A percentile compares a stretch with the other conserved stretches of the same genome.
phyloP scores from a whole-genome alignment of 139 green algal species.

The Pedinophyceae sp. region DNA sequence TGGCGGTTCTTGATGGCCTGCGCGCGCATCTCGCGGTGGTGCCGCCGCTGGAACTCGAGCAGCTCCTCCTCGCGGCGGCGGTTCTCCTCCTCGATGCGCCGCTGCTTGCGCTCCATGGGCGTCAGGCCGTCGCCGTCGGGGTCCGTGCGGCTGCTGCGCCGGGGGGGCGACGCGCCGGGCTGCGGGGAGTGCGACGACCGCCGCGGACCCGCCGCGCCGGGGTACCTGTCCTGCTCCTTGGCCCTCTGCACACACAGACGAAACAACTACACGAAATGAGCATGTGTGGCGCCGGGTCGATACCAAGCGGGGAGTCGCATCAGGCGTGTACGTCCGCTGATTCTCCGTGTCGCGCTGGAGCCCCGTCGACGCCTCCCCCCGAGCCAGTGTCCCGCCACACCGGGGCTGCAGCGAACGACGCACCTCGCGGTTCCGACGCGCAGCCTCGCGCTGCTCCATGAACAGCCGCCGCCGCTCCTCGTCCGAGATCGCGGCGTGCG shows the following conservation, averaged over 20 bases:
- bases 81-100: slow-evolving; percentile 5
- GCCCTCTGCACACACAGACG: background rate
- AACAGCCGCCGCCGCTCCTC: slow-evolving; percentile 24
- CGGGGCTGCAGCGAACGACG: slow-evolving; percentile 5
- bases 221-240: background rate
- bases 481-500: background rate
- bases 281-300: no score
- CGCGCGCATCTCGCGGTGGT: background rate
- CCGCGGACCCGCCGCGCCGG: background rate
- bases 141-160: background rate
- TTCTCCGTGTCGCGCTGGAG: no score
- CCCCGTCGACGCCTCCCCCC: background rate
- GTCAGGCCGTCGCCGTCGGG: background rate
- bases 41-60: slow-evolving; percentile 8
- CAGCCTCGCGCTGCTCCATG: slow-evolving; percentile 26
- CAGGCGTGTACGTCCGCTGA: no score
- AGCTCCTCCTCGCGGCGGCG: slow-evolving; percentile 1
- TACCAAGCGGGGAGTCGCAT: no score
- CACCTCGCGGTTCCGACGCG: slow-evolving; percentile 7
- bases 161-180: no score
- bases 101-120: slow-evolving; percentile 3
- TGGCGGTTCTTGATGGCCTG: background rate
- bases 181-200: background rate
- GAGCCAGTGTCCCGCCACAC: background rate
- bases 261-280: no score